These are phyloP conservation scores for Jaenimonas drosophilae DNA, from an alignment of 208 protist species.

Conservation along the genomic window DNA sequence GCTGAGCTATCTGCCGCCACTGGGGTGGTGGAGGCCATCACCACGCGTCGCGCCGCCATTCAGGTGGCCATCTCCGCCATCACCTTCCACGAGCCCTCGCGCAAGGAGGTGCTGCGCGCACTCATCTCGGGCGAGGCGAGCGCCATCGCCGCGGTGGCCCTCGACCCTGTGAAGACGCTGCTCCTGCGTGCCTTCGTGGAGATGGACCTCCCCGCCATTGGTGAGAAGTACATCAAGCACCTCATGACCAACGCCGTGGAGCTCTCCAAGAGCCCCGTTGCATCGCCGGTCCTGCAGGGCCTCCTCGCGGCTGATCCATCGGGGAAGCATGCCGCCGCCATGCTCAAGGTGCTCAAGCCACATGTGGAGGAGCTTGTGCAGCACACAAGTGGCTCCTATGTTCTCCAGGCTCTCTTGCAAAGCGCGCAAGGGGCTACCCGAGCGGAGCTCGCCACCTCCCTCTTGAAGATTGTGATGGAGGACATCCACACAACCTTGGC, in stretches of 20 bases:
- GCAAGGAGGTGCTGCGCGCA: neutral
- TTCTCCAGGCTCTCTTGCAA: slow-evolving; percentile 70
- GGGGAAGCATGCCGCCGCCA: slow-evolving; percentile 4
- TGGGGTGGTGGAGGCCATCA: slow-evolving; percentile 24
- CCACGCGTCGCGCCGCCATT: slow-evolving; percentile 5
- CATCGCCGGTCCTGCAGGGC: slow-evolving; percentile 75
- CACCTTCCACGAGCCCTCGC: neutral
- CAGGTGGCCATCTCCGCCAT: slow-evolving; percentile 18
- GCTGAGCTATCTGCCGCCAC: slow-evolving; percentile 10
- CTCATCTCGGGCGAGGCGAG: slow-evolving; percentile 3
- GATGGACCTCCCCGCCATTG: slow-evolving; percentile 6
- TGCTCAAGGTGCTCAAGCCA: slow-evolving; percentile 22
- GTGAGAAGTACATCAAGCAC: too few relatives aligned
- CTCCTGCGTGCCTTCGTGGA: slow-evolving; percentile 70
- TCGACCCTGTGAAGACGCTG: slow-evolving; percentile 53
- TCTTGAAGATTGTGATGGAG: slow-evolving; percentile 1
- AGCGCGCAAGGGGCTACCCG: slow-evolving; percentile 22
- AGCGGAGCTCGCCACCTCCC: slow-evolving; percentile 18
- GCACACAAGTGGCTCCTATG: slow-evolving; percentile 47
- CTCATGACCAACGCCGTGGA: slow-evolving; percentile 11
- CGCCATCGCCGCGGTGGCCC: slow-evolving; percentile 26
- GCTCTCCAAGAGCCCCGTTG: slow-evolving; percentile 53
- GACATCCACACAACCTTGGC: slow-evolving; percentile 42
- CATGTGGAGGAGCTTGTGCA: slow-evolving; percentile 33
- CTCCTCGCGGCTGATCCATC: slow-evolving; percentile 42